Percentiles rank a stretch among this genome's conserved stretches.
phyloP scores from a whole-genome alignment of 345 rosid genomes.

The Chamaenerion angustifolium region DNA sequence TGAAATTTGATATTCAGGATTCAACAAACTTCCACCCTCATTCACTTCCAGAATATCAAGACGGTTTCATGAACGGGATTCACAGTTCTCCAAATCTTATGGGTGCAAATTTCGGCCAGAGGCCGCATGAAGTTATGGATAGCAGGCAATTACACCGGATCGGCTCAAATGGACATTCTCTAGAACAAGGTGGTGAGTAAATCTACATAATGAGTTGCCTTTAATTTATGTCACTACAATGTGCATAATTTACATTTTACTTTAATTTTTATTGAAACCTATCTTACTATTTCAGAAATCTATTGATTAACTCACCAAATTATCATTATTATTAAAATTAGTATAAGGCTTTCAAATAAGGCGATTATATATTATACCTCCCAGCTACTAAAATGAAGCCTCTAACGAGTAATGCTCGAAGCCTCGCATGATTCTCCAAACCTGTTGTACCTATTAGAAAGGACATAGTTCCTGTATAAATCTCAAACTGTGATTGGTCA shows the following conservation, averaged over 20 bases:
- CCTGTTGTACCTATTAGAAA: no score
- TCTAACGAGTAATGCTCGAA: no score
- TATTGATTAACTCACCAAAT: neutral
- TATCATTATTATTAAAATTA: no score
- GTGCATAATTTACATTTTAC: neutral
- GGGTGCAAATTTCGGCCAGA: constrained; percentile 17
- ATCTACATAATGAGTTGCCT: constrained; percentile 1
- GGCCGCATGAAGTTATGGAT: constrained; percentile 24
- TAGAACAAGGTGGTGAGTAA: constrained; percentile 33
- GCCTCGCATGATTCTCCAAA: no score
- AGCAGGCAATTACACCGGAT: constrained; percentile 19
- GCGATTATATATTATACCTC: no score
- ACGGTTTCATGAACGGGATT: constrained; percentile 19
- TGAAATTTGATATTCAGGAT: constrained; percentile 18
- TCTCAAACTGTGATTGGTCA: constrained; percentile 3
- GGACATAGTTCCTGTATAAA: neutral
- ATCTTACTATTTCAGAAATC: neutral
- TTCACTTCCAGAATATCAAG: constrained; percentile 40
- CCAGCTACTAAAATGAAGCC: no score
- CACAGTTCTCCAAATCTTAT: constrained; percentile 14
- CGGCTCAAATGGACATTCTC: constrained; percentile 23
- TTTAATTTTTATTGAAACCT: neutral
- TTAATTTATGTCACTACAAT: neutral
- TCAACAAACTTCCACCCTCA: constrained; percentile 26
- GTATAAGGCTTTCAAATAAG: no score